Evolutionary conservation across 192 early-diverging fungal genomes (phyloP).

Genomic region (Gamsiella multidivaricata): DNA sequence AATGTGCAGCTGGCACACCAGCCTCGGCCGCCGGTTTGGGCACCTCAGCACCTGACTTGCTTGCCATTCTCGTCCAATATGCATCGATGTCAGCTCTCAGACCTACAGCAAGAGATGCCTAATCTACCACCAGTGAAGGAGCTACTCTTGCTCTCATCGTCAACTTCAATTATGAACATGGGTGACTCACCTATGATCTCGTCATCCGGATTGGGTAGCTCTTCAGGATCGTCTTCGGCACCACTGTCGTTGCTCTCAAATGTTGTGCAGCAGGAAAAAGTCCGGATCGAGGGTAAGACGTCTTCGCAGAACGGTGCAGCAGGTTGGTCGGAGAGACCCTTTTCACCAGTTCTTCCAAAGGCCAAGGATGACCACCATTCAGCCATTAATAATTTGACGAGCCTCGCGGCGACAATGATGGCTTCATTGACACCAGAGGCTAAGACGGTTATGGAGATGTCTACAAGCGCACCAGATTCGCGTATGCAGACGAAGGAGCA

Average conservation of each 20-base stretch:
- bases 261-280: constrained; percentile 49
- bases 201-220: background rate
- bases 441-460: background rate
- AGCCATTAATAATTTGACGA: background rate
- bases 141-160: constrained; percentile 27
- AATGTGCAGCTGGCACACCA: constrained; percentile 7
- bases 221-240: constrained; percentile 2
- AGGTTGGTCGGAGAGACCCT: constrained; percentile 46
- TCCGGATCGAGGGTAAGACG: constrained; percentile 39
- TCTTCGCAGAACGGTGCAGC: constrained; percentile 32
- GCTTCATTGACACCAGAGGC: background rate
- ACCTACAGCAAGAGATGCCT: constrained; percentile 5
- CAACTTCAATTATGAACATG: constrained; percentile 35
- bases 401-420: constrained; percentile 8
- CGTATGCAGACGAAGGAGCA: constrained; percentile 13
- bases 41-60: constrained; percentile 23
- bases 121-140: background rate
- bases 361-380: background rate
- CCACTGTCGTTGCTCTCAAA: constrained; percentile 31
- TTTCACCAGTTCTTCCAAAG: constrained; percentile 33
- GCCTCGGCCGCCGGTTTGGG: constrained; percentile 40
- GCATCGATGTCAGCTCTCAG: constrained; percentile 33
- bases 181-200: constrained; percentile 33
- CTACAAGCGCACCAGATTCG: background rate
- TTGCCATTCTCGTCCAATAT: constrained; percentile 25